Evolutionary conservation across 768 basidiomycete species (phyloP).

Genomic region (Mycena metata): DNA sequence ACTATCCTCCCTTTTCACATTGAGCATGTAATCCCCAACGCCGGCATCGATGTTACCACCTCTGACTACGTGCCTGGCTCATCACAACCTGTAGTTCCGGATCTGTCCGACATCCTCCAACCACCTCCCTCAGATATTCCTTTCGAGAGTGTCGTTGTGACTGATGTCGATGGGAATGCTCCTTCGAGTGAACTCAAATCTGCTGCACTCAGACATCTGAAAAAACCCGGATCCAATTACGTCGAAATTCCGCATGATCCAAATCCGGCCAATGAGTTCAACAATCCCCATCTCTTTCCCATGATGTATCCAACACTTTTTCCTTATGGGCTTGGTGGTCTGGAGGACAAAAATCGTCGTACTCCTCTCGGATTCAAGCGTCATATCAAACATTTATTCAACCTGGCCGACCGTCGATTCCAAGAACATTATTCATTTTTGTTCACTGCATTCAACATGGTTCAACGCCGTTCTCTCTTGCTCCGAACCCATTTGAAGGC

Average conservation of each 20-base stretch:
- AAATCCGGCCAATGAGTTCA: conserved; percentile 8
- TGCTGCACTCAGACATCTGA: neutral
- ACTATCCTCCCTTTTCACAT: neutral
- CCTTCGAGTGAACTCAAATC: neutral
- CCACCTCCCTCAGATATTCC: neutral
- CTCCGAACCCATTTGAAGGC: too few species aligned
- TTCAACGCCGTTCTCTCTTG: too few species aligned
- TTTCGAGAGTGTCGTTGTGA: neutral
- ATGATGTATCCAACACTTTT: conserved; percentile 5
- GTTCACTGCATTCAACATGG: neutral
- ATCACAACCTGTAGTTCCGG: too few species aligned
- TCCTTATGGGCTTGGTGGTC: neutral
- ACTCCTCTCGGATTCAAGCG: neutral
- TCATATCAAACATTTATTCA: conserved; percentile 1
- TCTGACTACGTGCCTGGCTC: conserved; percentile 1
- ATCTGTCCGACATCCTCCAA: neutral
- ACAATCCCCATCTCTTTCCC: neutral
- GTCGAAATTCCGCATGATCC: neutral
- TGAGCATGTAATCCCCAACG: neutral
- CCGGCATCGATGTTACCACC: neutral
- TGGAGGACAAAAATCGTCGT: neutral
- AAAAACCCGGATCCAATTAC: conserved; percentile 1
- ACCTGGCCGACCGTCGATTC: neutral
- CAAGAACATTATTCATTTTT: conserved; percentile 14
- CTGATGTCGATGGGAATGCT: neutral